Base-by-base conservation (phyloP, 345 rosid species). In the Lepidium sativum region DNA sequence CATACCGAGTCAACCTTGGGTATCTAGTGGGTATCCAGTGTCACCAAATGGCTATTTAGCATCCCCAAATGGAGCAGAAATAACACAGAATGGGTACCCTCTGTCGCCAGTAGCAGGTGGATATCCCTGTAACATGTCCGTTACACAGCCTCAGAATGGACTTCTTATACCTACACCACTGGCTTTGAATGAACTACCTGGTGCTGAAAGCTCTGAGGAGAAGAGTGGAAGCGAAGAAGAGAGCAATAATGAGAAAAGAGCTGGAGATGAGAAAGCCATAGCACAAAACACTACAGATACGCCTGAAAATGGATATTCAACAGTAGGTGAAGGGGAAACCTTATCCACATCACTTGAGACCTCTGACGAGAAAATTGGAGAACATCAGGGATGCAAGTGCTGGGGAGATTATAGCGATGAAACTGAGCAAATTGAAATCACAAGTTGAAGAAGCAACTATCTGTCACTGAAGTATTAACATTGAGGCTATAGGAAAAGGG, bases 391-490 rank as follows among this genome's bases (percentile, higher is more conserved):
- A 59, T 68, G 71, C 71, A 87, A 87, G 75, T 75, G 85, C 59
- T 89, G 96, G 96, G 97, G 91, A 60, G 97, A 87, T 77, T 79
- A 82, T 79, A 87, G 87, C 35, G 99, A 89, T 20, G 97, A 89
- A 79, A 65, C 79, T 14, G 95, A 92, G 65, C 49, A 66, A 38
- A 84, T 82, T 65, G 96, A 82, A 77, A 87, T 82, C 73, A 64
- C 80, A 16, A 65, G 86, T 64, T 87, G 80, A 89, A 67, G 75
- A 29, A 65, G 31, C 14, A 43, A 29, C 16, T 18, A 27, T 50
- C 53, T 64, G 53, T 48, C 41, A 70, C 25, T 37, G 44, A 71
- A 50, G 70, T 64, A 50, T 65, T 65, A 58, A 72, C 71, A 72
- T 51, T 17, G 76, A 72, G 76, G 75, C 65, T 71, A 40, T 64